Base-by-base conservation (phyloP, 768 basidiomycete genomes). In the Coprinopsis marcescibilis region DNA sequence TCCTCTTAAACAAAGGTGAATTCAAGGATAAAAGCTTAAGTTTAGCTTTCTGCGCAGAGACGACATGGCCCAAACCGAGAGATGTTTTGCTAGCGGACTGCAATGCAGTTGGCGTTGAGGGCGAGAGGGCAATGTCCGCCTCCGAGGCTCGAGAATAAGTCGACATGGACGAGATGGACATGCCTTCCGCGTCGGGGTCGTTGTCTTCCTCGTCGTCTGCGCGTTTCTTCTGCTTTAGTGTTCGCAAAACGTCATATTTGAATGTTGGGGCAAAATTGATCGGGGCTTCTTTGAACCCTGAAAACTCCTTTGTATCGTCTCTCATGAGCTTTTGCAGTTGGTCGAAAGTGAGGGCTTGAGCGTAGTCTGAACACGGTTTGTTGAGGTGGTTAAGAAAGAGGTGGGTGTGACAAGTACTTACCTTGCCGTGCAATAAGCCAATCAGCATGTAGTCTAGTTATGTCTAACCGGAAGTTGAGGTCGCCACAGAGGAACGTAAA, bases 201-300 rank as follows among this genome's bases (percentile, higher is more conserved):
- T 20, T 39, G 48, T 3, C 51, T 27, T 21, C 63, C 61, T 49
- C 67, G 65, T 27, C 50, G 42, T 29, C 58, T 19, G 20, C 64
- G 21, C 69, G 67, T 58, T 72, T 75, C 41, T 69, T 57, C 50
- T 70, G 72, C 61, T 80, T 84, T 15, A 74, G 60, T 2, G 76
- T 74, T 20, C 77, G 75, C 45, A 80, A 63, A 5, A 94, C 85
- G 55, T 94, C 85, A 58, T 91, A 92, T 57, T 96, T 96, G 76
- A 94, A 97, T 0, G 94, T 96, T 0, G 93, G 93, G 3, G 90
- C 81, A 52, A 97, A 97, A 55, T 83, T 60, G 50, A 96, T 96
- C 0, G 71, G 65, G 0, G 75, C 89, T 62, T 97, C 94, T 6
- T 67, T 57, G 57, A 96, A 96, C 6, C 90, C 91, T 13, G 69